Evolutionary conservation across 176 grass and related monocot species (phyloP), one percentile per base, ranked within the genome.

Genomic region (Triticum aestivum): DNA sequence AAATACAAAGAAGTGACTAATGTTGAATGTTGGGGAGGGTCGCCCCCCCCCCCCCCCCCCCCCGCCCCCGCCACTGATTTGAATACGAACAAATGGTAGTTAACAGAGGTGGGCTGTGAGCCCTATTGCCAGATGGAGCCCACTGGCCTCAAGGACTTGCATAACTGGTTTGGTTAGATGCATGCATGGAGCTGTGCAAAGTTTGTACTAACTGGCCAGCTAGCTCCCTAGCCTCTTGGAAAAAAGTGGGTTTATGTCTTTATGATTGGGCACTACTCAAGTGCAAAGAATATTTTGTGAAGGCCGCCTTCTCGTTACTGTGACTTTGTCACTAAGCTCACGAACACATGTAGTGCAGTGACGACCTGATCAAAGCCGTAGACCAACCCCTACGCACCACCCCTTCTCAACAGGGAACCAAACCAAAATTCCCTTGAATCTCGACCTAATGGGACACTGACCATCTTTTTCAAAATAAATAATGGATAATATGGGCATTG

Each of bases 331-430:
- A 41, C 54, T 77, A 83, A 83, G 27, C 65, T 73, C 32, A 63
- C 15, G 65, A 79, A 83, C 88, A 82, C 69, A 77, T 89, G 87
- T 74, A 85, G 39, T 21, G 20, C 35, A 47, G 44, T 85, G 82
- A 14, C 49, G 44, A 38, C 30, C 41, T 61, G 17, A 76, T 72
- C 81, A 74, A 42, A 84, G 64, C 44, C 23, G 41, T 89, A 54
- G 30, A 54, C 26, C 18, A 82, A 62, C 1, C 38, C 39, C 41
- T 72, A 75, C 11, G 29, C 49, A 69, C 58, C 15, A 63, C 13
- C 10, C 41, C 26, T 76, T 82, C 38, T 63, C 27, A 44, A 37
- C 61, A 51, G 33, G 15, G 7, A 66, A 30, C 9, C 15, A 8
- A 82, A 82, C 69, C 38, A 81, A 62, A 82, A 39, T 61, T 37